Percentiles rank a stretch among this genome's conserved stretches.
phyloP scores from a whole-genome alignment of 106 monocot species.

The Vanilla planifolia region DNA sequence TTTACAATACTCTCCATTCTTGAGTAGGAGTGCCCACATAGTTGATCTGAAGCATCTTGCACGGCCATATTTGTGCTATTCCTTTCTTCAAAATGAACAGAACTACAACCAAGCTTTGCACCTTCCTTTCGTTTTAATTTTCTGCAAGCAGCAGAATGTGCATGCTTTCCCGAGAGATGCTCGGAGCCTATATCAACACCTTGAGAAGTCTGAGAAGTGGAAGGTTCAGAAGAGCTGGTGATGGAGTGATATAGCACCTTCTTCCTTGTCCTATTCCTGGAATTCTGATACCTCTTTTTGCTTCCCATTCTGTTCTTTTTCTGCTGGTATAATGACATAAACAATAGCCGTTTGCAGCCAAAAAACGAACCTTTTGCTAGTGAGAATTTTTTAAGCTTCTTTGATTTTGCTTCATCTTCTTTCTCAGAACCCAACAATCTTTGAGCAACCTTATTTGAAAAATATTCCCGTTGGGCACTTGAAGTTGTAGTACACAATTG shows the following conservation, averaged over 20 bases:
- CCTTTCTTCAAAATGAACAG: not conserved
- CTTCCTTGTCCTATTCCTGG: not conserved
- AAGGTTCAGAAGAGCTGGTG: not conserved
- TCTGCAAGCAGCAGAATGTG: not conserved
- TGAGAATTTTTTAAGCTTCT: not conserved
- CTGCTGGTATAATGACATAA: not conserved
- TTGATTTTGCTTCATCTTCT: not conserved
- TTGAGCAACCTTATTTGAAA: not conserved
- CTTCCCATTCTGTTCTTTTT: constrained; percentile 1
- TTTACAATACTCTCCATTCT: too few species aligned
- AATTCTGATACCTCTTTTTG: not conserved
- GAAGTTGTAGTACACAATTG: not conserved
- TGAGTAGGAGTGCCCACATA: not conserved
- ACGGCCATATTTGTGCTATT: not conserved
- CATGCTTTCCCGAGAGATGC: not conserved
- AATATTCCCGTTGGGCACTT: not conserved
- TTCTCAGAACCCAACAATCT: not conserved
- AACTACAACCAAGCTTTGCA: not conserved
- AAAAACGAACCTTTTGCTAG: not conserved
- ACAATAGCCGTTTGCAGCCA: not conserved
- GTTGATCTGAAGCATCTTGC: not conserved
- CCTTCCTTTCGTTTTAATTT: not conserved
- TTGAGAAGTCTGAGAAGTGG: not conserved
- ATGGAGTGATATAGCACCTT: not conserved
- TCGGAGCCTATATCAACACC: not conserved